These are phyloP conservation scores for Phytophthora agathidicida DNA, from an alignment of 352 stramenopile species.

Conservation along the genomic window DNA sequence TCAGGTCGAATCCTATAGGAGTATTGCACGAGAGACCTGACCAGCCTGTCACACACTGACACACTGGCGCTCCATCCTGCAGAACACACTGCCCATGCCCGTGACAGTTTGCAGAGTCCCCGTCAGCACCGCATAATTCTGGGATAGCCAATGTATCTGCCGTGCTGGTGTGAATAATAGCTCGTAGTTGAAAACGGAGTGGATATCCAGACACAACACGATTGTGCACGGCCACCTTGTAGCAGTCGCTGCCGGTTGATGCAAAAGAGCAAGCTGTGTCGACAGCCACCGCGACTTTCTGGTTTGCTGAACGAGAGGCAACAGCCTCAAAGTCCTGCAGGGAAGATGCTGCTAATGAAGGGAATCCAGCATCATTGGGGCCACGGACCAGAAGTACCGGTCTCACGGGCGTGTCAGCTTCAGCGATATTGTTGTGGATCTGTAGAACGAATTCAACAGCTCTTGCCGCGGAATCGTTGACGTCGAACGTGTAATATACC, in stretches of 20 bases:
- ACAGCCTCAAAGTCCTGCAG: constrained; percentile 61
- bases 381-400: constrained; percentile 65
- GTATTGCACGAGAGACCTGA: constrained; percentile 65
- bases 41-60: constrained; percentile 68
- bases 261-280: constrained; percentile 48
- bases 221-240: constrained; percentile 77
- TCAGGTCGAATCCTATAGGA: constrained; percentile 56
- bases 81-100: constrained; percentile 59
- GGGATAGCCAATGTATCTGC: not conserved
- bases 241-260: constrained; percentile 51
- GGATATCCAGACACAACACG: constrained; percentile 52
- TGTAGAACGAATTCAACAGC: constrained; percentile 53
- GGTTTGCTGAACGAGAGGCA: constrained; percentile 16
- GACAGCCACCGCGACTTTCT: constrained; percentile 54
- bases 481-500: constrained; percentile 73
- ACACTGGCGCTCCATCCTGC: constrained; percentile 31
- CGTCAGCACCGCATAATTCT: constrained; percentile 9
- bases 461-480: constrained; percentile 45
- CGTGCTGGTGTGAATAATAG: constrained; percentile 39
- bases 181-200: constrained; percentile 53
- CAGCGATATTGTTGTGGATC: constrained; percentile 50
- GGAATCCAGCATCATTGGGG: constrained; percentile 58
- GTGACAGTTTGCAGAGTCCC: constrained; percentile 47
- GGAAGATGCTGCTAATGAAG: constrained; percentile 47
- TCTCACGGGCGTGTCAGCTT: constrained; percentile 42